Conservation (phyloP, 2,329 filamentous ascomycete genomes). For the Juglanconis oblonga region DNA sequence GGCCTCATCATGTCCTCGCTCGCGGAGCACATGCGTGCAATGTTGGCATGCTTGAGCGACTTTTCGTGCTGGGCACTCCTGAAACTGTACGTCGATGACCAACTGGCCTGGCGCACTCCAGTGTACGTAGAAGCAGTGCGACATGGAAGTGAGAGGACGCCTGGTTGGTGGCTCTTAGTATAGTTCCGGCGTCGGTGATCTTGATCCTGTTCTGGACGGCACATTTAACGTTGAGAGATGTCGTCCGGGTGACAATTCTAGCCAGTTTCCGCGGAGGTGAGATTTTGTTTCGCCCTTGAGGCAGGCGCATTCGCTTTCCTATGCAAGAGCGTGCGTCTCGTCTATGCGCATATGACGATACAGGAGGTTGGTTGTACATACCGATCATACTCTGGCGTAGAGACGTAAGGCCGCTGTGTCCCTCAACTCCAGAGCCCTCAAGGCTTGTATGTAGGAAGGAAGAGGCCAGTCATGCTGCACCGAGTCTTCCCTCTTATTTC, state of each 20-base stretch:
- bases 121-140: no score
- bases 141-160: no score
- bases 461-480: not conserved
- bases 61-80: not conserved
- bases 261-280: not conserved
- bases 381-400: not conserved
- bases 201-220: no score
- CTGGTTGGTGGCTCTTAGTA: no score
- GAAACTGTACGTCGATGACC: not conserved
- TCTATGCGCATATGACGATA: slow-evolving; percentile 2
- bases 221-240: not conserved
- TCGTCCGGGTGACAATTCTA: not conserved
- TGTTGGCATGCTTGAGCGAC: not conserved
- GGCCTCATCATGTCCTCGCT: slow-evolving; percentile 2
- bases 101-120: not conserved
- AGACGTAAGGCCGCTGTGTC: not conserved
- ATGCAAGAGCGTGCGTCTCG: not conserved
- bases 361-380: slow-evolving; percentile 10
- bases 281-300: not conserved
- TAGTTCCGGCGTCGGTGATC: no score
- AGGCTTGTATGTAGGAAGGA: not conserved
- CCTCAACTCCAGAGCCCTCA: not conserved
- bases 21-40: not conserved
- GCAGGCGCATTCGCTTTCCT: not conserved
- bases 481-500: not conserved